Percentiles rank a stretch among this genome's conserved stretches.
Conservation (phyloP, 2,329 filamentous ascomycete species). For the Diaporthe sp. region DNA sequence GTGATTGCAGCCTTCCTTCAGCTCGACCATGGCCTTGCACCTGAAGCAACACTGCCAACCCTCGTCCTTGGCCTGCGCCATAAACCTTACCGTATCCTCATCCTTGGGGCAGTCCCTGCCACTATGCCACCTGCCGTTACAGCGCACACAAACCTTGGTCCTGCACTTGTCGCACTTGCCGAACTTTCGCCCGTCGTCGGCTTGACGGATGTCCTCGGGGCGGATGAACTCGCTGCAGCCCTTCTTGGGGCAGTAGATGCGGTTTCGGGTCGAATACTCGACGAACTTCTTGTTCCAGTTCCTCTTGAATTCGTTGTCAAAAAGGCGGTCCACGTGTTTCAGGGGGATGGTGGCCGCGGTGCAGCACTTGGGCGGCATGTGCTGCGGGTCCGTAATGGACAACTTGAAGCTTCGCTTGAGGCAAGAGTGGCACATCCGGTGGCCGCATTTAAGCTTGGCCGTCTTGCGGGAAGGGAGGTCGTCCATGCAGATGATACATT, state of each 20-base stretch:
- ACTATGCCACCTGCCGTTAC: constrained; percentile 81
- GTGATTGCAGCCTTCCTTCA: constrained; percentile 88
- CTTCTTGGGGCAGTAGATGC: constrained; percentile 81
- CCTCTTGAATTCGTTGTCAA: constrained; percentile 80
- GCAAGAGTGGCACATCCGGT: constrained; percentile 85
- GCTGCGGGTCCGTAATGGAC: constrained; percentile 80
- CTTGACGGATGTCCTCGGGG: constrained; percentile 75
- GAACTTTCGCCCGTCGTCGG: constrained; percentile 71
- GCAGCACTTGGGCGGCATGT: constrained; percentile 91
- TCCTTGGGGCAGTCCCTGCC: constrained; percentile 79
- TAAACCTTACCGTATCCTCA: constrained; percentile 73
- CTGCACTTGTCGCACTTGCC: constrained; percentile 80
- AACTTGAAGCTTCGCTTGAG: constrained; percentile 81
- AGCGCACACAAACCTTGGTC: constrained; percentile 80
- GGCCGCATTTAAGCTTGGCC: constrained; percentile 81
- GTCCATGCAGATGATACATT: constrained; percentile 81
- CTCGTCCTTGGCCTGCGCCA: constrained; percentile 74
- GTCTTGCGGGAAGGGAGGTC: constrained; percentile 74
- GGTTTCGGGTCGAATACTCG: constrained; percentile 80
- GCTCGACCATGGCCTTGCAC: constrained; percentile 81
- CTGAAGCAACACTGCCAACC: constrained; percentile 83
- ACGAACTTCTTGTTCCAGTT: constrained; percentile 85
- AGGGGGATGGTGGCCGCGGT: constrained; percentile 79
- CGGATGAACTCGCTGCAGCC: constrained; percentile 86
- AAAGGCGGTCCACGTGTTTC: constrained; percentile 81